phyloP scores from a whole-genome alignment of 805 yeast genomes.

The Sugiyamaella valdiviana region DNA sequence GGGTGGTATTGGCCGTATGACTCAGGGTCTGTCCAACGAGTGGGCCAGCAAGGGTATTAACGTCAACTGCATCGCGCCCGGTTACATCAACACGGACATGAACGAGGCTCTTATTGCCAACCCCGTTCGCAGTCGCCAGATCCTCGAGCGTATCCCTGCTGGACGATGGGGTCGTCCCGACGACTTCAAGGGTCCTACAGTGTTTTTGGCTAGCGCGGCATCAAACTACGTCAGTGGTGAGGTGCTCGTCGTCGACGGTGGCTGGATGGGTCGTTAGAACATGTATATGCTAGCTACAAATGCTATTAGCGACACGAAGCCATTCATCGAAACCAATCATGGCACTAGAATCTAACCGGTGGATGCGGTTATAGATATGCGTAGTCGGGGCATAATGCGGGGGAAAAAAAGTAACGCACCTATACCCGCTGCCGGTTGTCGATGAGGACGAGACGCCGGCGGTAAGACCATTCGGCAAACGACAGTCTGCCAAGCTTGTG shows the following conservation, averaged over 20 bases:
- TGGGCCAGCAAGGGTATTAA: slow-evolving; percentile 52
- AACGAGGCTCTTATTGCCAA: slow-evolving; percentile 37
- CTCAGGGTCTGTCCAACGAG: slow-evolving; percentile 58
- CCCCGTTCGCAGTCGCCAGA: slow-evolving; percentile 37
- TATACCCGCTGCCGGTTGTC: no score
- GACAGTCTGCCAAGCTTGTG: no score
- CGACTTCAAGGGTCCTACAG: slow-evolving; percentile 68
- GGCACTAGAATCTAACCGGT: no score
- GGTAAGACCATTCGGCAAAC: no score
- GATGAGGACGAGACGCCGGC: no score
- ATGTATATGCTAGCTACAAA: no score
- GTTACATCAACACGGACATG: slow-evolving; percentile 65
- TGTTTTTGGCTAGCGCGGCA: slow-evolving; percentile 67
- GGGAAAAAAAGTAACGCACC: no score
- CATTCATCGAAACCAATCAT: no score
- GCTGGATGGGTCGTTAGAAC: slow-evolving; percentile 29
- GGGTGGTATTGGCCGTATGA: slow-evolving; percentile 61
- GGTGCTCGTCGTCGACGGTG: slow-evolving; percentile 76
- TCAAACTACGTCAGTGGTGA: slow-evolving; percentile 76
- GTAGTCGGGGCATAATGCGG: no score
- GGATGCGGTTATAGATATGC: no score
- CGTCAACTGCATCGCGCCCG: slow-evolving; percentile 68
- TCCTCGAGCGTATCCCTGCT: slow-evolving; percentile 67
- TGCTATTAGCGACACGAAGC: no score
- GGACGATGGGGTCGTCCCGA: slow-evolving; percentile 77